These are phyloP conservation scores for Bacterosira constricta DNA, from an alignment of 108 stramenopile genomes.

Conservation along the genomic window DNA sequence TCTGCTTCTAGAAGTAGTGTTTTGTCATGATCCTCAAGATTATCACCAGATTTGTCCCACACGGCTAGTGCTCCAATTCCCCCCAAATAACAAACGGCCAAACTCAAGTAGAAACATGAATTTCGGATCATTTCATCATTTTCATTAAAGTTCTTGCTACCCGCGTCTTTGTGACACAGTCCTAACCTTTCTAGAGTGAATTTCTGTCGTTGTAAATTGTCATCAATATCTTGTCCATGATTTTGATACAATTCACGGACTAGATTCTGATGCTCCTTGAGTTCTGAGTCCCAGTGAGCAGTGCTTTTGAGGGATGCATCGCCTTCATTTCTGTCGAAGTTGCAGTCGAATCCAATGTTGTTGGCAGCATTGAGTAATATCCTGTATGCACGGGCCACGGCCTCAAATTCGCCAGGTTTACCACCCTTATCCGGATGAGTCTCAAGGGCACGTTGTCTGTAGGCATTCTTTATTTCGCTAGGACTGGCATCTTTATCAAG, in stretches of 20 bases:
- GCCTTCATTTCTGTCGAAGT: conserved; percentile 6
- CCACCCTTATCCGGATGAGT: conserved; percentile 71
- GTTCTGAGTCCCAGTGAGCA: conserved; percentile 61
- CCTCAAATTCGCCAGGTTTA: conserved; percentile 38
- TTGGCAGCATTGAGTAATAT: conserved; percentile 31
- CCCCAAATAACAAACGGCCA: conserved; percentile 57
- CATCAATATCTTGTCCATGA: conserved; percentile 52
- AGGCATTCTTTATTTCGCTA: conserved; percentile 52
- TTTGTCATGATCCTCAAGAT: conserved; percentile 10
- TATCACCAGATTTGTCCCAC: conserved; percentile 14
- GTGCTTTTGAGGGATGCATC: conserved; percentile 35
- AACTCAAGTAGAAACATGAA: conserved; percentile 66
- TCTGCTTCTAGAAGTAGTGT: conserved; percentile 41
- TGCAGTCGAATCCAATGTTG: neutral
- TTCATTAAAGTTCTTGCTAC: conserved; percentile 56
- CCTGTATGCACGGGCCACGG: conserved; percentile 42
- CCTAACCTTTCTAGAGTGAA: conserved; percentile 38
- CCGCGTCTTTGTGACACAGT: conserved; percentile 49
- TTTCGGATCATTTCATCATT: conserved; percentile 54
- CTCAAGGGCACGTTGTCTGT: conserved; percentile 49
- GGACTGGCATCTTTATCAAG: conserved; percentile 17
- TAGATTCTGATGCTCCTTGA: conserved; percentile 58
- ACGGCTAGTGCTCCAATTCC: conserved; percentile 62
- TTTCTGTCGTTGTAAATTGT: conserved; percentile 33
- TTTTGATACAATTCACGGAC: conserved; percentile 59